phyloP scores from a whole-genome alignment of 768 basidiomycete genomes.

The Lactarius hengduanensis region DNA sequence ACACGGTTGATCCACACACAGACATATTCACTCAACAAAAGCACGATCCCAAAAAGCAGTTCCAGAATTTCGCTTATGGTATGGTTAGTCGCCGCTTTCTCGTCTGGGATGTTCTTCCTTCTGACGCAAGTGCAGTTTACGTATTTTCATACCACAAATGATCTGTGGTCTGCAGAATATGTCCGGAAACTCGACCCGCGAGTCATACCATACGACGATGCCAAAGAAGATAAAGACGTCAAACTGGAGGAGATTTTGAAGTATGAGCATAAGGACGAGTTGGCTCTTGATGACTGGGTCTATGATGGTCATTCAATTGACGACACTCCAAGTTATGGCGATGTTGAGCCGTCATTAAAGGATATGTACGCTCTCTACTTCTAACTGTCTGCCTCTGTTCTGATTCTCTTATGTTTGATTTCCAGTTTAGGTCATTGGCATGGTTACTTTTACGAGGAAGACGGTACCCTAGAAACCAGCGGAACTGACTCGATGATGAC shows the following conservation, averaged over 20 bases:
- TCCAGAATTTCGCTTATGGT: constrained; percentile 30
- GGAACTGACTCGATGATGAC: constrained; percentile 19
- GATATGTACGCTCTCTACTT: constrained; percentile 8
- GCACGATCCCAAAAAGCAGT: constrained; percentile 26
- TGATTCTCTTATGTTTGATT: background rate
- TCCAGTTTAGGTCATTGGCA: constrained; percentile 24
- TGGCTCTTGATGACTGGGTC: constrained; percentile 13
- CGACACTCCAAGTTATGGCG: background rate
- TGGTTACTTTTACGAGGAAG: constrained; percentile 17
- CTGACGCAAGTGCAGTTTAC: constrained; percentile 17
- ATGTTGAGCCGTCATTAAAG: constrained; percentile 15
- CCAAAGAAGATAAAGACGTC: constrained; percentile 15
- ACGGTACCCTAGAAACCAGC: background rate
- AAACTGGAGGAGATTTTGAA: constrained; percentile 15
- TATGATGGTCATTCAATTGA: constrained; percentile 23
- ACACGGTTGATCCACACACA: background rate
- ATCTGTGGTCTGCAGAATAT: constrained; percentile 10
- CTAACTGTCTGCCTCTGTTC: background rate
- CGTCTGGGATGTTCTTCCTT: background rate
- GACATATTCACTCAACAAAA: constrained; percentile 30
- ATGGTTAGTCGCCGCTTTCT: constrained; percentile 21
- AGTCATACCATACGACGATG: constrained; percentile 9
- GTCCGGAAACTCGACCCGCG: background rate
- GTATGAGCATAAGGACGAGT: background rate
- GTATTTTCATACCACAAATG: background rate